Base-by-base conservation (phyloP, 352 stramenopile genomes). In the Globisporangium middletonii region DNA sequence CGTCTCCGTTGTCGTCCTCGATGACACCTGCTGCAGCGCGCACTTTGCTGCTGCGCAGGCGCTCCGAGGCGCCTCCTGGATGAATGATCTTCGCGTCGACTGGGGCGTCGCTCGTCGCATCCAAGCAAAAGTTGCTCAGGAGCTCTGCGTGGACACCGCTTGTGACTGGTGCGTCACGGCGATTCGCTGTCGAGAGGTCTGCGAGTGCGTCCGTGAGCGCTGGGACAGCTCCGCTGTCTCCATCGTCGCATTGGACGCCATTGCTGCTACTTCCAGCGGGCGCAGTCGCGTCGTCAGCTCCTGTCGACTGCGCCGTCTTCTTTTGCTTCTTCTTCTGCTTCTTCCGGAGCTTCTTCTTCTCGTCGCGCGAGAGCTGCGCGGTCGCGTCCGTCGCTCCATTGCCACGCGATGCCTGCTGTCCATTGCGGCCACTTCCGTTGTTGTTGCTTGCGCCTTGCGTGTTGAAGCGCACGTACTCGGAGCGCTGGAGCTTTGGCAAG, bases 261-360 rank as follows among this genome's bases (percentile, higher is more conserved):
- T 7, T 43, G 7, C 27, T 38, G 38, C 8, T 44, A 26, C 18
- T 28, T 13, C 23, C 55, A 55, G 19, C 44, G 35, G 30, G 1
- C 4, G 33, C 7, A 3, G 33, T 38, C 6, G 33, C 33, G 33
- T 12, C 33, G 33, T 38, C 33, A 2, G 33, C 33, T 38, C 7
- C 33, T 2, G 33, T 38, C 7, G 33, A 6, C 59, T 9, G 37
- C 48, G 11, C 62, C 65, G 15, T 54, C 60, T 98, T 97, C 74
- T 98, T 90, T 16, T 89, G 71, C 59, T 98, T 95, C 59, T 96
- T 96, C 72, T 98, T 98, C 13, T 98, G 76, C 66, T 92, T 91
- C 58, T 96, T 96, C 68, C 96, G 98, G 35, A 98, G 71, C 54
- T 87, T 89, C 64, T 98, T 98, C 64, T 96, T 85, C 33, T 98